Evolutionary conservation across 2,329 filamentous ascomycete species (phyloP).

Genomic region (Cladosporium sphaerospermum): DNA sequence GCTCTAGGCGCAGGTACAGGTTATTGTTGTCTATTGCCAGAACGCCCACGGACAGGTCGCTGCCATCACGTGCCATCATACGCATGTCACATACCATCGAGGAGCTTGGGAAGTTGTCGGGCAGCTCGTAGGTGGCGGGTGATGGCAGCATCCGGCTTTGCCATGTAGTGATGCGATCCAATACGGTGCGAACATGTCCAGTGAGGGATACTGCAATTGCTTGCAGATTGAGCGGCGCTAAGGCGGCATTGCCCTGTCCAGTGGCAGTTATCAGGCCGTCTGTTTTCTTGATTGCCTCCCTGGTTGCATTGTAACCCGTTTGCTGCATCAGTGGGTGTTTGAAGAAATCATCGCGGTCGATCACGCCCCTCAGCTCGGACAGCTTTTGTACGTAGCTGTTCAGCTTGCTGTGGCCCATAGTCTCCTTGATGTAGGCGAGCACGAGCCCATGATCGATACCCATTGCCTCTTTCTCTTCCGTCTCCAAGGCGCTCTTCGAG

Average conservation of each 20-base stretch:
- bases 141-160: constrained; percentile 30
- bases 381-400: constrained; percentile 21
- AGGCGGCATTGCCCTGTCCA: not conserved
- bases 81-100: constrained; percentile 6
- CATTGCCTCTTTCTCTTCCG: constrained; percentile 68
- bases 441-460: constrained; percentile 66
- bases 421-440: constrained; percentile 67
- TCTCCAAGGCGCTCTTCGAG: constrained; percentile 58
- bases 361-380: constrained; percentile 38
- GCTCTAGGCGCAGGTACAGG: not conserved
- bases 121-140: not conserved
- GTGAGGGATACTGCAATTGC: constrained; percentile 21
- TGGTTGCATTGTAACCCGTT: constrained; percentile 19
- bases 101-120: not conserved
- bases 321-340: constrained; percentile 12
- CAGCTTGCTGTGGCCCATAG: constrained; percentile 28
- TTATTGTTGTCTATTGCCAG: not conserved
- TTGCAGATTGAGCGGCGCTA: constrained; percentile 23
- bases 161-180: constrained; percentile 39
- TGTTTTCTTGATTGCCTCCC: constrained; percentile 14
- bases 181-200: constrained; percentile 16
- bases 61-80: not conserved
- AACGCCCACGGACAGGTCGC: not conserved
- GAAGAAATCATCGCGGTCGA: constrained; percentile 17
- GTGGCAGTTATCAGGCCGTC: constrained; percentile 6